These are phyloP conservation scores for Alternaria tenuissima DNA, from an alignment of 2,329 filamentous ascomycete genomes.

Conservation along the genomic window DNA sequence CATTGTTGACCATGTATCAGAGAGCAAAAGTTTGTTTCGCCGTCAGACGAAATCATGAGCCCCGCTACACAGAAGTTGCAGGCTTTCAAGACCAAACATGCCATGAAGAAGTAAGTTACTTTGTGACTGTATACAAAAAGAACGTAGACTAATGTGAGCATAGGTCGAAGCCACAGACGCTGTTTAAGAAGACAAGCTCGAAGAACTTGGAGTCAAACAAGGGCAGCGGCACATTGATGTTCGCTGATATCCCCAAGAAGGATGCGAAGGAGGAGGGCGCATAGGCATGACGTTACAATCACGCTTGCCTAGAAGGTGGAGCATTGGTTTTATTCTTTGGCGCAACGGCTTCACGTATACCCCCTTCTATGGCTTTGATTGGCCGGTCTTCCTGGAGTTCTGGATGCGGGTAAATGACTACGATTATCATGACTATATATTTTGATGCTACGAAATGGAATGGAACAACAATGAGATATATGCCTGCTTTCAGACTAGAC, in stretches of 20 bases:
- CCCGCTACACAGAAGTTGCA: conserved; percentile 84
- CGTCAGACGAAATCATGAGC: conserved; percentile 89
- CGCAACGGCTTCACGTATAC: conserved; percentile 6
- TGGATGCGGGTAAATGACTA: conserved; percentile 11
- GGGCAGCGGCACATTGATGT: conserved; percentile 43
- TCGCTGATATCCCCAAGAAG: conserved; percentile 48
- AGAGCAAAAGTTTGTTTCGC: conserved; percentile 74
- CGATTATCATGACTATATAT: conserved; percentile 23
- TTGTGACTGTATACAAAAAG: neutral
- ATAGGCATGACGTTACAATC: neutral
- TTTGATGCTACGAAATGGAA: conserved; percentile 7
- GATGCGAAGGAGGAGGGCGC: conserved; percentile 15
- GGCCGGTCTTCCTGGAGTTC: conserved; percentile 6
- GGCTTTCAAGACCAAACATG: conserved; percentile 81
- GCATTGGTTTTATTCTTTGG: neutral
- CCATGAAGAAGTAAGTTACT: conserved; percentile 69
- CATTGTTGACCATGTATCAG: conserved; percentile 40
- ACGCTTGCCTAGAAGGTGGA: neutral
- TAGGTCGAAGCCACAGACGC: conserved; percentile 51
- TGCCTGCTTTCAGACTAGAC: neutral
- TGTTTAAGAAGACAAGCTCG: conserved; percentile 54
- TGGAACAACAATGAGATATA: neutral
- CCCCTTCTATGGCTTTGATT: conserved; percentile 5
- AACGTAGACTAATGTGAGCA: conserved; percentile 19
- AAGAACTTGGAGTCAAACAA: conserved; percentile 51